Base-by-base conservation (phyloP, 1,139 yeast genomes). In the Yamadazyma oceani region DNA sequence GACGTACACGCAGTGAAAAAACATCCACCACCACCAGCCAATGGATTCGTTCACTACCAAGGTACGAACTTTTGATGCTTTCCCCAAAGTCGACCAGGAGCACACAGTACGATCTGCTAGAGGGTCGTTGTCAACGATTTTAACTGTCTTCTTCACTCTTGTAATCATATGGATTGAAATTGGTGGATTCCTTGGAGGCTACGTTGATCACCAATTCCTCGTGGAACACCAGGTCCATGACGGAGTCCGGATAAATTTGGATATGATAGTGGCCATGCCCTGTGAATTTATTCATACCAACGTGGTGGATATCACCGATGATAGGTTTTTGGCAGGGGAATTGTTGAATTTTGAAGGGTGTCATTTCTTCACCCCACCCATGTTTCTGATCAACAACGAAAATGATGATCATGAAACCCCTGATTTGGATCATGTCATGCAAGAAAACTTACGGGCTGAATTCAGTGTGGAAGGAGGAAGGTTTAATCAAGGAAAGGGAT, bases 171-270 rank as follows among this genome's bases (percentile, higher is more conserved):
- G 95, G 88, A 77, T 86, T n/a, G 95, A 89, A 57, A 63, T 89
- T 32, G 96, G 97, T 7, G 85, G 86, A 7, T 87, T 73, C 57
- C 67, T 90, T 41, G 96, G 95, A 31, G 97, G 97, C 3, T 76
- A 75, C 45, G 78, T 85, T 13, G 89, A 82, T 50, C 86, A 84
- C 48, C 86, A 83, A 51, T 92, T 87, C 58, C 66, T 73, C 1
- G 94, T 92, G 4, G 88, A 83, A 49, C 76, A 77, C 38, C 63
- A 66, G n/a, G 63, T 88, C 10, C 73, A 77, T 33, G 77, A 78
- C 36, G 75, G 75, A 25, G 72, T 89, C 45, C 74, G 75, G 31
- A 73, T 92, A 35, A 90, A 94, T 55, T 37, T 94, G 41, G 97
- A 90, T 55, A 60, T 92, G 55, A 72, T 85, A 33, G 84, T 92